Evolutionary conservation across 2,329 filamentous ascomycete genomes (phyloP).

Genomic region (Massarina eburnea): DNA sequence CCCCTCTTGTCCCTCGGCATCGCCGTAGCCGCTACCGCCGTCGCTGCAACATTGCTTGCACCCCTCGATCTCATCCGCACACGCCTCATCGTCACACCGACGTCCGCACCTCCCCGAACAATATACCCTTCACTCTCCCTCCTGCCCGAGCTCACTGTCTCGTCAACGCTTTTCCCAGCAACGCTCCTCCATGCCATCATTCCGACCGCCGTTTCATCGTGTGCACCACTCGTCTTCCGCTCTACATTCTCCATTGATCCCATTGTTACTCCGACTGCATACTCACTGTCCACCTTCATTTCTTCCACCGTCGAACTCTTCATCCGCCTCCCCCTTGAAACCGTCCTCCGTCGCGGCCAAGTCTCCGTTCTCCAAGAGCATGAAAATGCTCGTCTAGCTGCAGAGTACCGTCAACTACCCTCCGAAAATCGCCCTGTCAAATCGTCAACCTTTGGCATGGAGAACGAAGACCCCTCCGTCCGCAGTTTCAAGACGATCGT

Average conservation of each 20-base stretch:
- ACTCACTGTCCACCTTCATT: slow-evolving; percentile 79
- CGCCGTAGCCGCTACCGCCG: slow-evolving; percentile 63
- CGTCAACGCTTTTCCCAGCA: slow-evolving; percentile 72
- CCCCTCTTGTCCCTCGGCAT: slow-evolving; percentile 81
- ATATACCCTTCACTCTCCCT: slow-evolving; percentile 76
- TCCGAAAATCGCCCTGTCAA: slow-evolving; percentile 5
- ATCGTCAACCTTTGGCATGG: slow-evolving; percentile 16
- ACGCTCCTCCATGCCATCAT: slow-evolving; percentile 84
- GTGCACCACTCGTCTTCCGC: slow-evolving; percentile 81
- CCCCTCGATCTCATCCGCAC: slow-evolving; percentile 91
- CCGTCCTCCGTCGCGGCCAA: slow-evolving; percentile 85
- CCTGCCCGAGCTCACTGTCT: slow-evolving; percentile 71
- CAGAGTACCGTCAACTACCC: slow-evolving; percentile 26
- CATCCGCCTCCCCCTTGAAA: slow-evolving; percentile 87
- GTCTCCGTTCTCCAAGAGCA: slow-evolving; percentile 60
- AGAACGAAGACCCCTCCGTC: slow-evolving; percentile 27
- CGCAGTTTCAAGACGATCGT: slow-evolving; percentile 69
- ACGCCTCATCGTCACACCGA: slow-evolving; percentile 79
- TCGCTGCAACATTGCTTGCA: slow-evolving; percentile 78
- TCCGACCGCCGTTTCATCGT: slow-evolving; percentile 79
- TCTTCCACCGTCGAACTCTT: slow-evolving; percentile 79
- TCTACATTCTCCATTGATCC: slow-evolving; percentile 84
- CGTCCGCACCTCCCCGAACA: slow-evolving; percentile 71
- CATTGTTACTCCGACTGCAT: slow-evolving; percentile 76
- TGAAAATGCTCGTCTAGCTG: slow-evolving; percentile 31